Base-by-base conservation (phyloP, 2,329 filamentous ascomycete species). In the Pseudomassariella vexata region DNA sequence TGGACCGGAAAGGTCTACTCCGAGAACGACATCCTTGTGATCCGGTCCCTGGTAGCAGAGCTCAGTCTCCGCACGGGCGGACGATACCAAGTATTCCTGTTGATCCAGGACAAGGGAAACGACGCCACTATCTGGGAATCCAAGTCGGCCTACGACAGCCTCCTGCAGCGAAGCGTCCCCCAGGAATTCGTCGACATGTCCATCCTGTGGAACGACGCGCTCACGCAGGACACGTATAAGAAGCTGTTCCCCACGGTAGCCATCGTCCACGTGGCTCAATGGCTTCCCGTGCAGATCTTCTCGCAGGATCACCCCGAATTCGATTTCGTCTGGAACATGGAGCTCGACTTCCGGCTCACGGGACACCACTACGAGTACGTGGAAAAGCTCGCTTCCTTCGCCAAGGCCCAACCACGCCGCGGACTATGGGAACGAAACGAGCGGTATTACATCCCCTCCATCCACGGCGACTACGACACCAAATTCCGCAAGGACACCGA, bases 301-400 rank as follows among this genome's bases (percentile, higher is more conserved):
- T 76, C 76, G 37, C 71, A 82, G 47, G 80, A 82, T 30, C 79
- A 87, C 47, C 83, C 83, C 0, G 78, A 90, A 47, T 92, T 85
- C 43, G 82, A 89, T 45, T 87, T 75, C 47, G 70, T 87, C 45
- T 92, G 85, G 84, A 89, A 90, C 53, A 89, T 84, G 85, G 86
- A 92, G 52, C 84, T 87, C 60, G 85, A 92, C 50, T 79, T 81
- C 19, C 73, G 86, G 28, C 82, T 83, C 49, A 86, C 79, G 0
- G 85, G 85, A 7, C 84, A 92, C 41, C 80, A 88, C 59, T 89
- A 90, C 56, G 81, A 90, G 46, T 75, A 90, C 42, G 73, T 87
- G 25, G 72, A 81, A 44, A 79, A 79, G 39, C 57, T 87, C 6
- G 59, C 62, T 15, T 57, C 68, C 2, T 86, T 85, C 60, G 73